phyloP scores from a whole-genome alignment of 345 rosid species.

The Gynandropsis gynandra region DNA sequence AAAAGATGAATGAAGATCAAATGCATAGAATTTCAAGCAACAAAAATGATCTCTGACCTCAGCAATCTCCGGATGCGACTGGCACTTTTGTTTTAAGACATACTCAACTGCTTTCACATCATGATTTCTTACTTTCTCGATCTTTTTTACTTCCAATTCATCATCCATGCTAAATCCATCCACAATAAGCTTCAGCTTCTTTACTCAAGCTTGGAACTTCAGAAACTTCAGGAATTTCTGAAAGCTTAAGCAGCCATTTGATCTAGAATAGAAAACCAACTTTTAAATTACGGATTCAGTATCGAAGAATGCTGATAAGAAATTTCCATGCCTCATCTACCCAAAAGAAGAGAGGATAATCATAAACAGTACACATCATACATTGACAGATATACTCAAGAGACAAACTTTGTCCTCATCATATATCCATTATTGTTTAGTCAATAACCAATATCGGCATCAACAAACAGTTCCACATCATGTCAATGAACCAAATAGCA shows the following conservation, averaged over 20 bases:
- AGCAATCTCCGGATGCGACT: conserved; percentile 68
- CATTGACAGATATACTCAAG: no score
- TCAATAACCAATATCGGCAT: no score
- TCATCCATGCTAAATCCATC: conserved; percentile 64
- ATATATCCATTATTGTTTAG: no score
- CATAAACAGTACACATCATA: no score
- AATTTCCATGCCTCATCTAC: no score
- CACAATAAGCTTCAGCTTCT: conserved; percentile 49
- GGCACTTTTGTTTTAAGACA: conserved; percentile 81
- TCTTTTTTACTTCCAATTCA: conserved; percentile 67
- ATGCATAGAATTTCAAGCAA: neutral
- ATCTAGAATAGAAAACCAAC: conserved; percentile 35
- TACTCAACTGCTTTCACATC: conserved; percentile 97
- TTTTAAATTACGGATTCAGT: neutral
- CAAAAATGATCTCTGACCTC: conserved; percentile 36
- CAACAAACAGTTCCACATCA: no score
- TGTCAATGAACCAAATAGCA: no score
- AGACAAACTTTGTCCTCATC: no score
- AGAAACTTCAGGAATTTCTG: conserved; percentile 55
- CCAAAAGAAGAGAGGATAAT: no score
- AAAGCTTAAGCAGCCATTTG: conserved; percentile 85
- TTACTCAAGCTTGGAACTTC: conserved; percentile 82
- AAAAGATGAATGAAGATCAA: neutral
- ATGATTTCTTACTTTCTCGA: conserved; percentile 82
- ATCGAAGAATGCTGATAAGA: no score